phyloP scores from a whole-genome alignment of 208 protist species.

The Crithidia thermophila region DNA sequence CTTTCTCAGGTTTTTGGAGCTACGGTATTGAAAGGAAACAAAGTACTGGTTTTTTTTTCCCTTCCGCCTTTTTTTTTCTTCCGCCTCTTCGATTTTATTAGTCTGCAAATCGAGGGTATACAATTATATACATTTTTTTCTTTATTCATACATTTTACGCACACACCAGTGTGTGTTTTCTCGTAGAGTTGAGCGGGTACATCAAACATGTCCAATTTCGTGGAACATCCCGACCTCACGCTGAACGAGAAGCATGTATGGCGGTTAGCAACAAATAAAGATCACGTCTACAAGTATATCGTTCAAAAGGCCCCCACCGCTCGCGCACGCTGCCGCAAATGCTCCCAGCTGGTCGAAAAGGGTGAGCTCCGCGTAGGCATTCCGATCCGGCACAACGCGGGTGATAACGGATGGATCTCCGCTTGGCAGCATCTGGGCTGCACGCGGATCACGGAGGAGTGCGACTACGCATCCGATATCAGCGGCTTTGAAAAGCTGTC shows the following conservation, averaged over 20 bases:
- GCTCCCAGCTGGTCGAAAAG: slow-evolving; percentile 82
- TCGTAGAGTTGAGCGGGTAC: too few species aligned
- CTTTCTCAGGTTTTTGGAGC: too few species aligned
- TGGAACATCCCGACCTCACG: slow-evolving; percentile 60
- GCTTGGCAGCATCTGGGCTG: slow-evolving; percentile 88
- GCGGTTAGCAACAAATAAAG: slow-evolving; percentile 43
- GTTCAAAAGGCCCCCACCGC: slow-evolving; percentile 67
- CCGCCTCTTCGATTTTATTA: too few species aligned
- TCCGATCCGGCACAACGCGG: slow-evolving; percentile 79
- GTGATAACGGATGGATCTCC: slow-evolving; percentile 89
- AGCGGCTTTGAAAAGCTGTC: slow-evolving; percentile 55
- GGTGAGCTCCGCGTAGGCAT: slow-evolving; percentile 79
- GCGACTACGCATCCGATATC: slow-evolving; percentile 36
- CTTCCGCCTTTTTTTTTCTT: too few species aligned
- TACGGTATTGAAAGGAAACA: too few species aligned
- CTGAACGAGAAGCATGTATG: slow-evolving; percentile 69
- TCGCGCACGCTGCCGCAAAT: slow-evolving; percentile 84
- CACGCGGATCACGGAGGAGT: slow-evolving; percentile 53
- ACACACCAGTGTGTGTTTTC: too few species aligned
- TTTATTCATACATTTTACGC: too few species aligned
- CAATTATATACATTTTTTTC: too few species aligned
- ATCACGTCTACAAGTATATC: slow-evolving; percentile 65
- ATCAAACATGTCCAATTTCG: slow-evolving; percentile 56
- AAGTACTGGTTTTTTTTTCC: too few species aligned
- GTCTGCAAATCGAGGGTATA: too few species aligned